Base-by-base conservation (phyloP, 2,329 filamentous ascomycete genomes). In the Colletotrichum filicis region DNA sequence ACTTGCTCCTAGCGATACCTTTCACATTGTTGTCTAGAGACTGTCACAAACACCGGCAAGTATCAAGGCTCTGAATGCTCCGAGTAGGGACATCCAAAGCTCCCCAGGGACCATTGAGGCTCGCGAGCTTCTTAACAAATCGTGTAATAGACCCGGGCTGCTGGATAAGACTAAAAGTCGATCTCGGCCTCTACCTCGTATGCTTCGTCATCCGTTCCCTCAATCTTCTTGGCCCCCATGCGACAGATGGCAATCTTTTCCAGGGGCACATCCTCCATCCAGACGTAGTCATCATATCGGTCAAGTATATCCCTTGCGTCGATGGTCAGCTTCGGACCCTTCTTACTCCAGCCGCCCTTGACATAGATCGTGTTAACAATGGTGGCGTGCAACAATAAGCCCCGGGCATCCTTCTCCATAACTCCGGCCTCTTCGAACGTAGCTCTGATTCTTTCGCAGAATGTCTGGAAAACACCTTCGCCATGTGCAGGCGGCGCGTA, bases 341-440 rank as follows among this genome's bases (percentile, higher is more conserved):
- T 78, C 78, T 75, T 65, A 65, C 61, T 79, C 59, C 71, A 78
- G 75, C 68, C 75, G 63, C 81, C 81, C 78, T 87, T 89, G 56
- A 91, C 91, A 79, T 98, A 97, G 16, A 95, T 90, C 0, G 95
- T 97, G 81, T 98, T 98, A 63, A 97, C 83, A 4, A 98, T 84
- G 0, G 96, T 98, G 22, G 94, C 95, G 79, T 98, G 96, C 64
- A 98, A 83, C 24, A 94, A 87, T 74, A 98, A 81, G 7, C 90
- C 88, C 67, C 94, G 85, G 14, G 84, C 82, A 30, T 94, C 92
- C 1, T 85, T 83, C 0, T 86, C 79, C 78, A 95, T 83, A 11
- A 93, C 81, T 1, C 86, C 90, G 0, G 84, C 84, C 1, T 88
- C 83, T 22, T 82, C 83, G 76, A 95, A 95, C 1, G 77, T 75